phyloP scores from a whole-genome alignment of 23 red algal species.

The Gracilariopsis chorda region DNA sequence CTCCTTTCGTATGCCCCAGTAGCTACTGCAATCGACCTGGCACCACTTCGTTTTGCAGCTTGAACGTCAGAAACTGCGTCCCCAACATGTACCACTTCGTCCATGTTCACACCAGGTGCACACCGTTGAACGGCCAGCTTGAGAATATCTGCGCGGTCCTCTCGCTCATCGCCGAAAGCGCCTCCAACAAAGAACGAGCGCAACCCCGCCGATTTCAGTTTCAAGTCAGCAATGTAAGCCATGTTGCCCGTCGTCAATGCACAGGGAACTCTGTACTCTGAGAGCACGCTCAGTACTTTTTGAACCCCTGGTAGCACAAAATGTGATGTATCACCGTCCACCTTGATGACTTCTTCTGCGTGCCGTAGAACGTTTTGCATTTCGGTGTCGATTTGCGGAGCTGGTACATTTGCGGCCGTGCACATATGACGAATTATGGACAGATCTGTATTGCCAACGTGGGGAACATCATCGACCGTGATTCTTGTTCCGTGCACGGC shows the following conservation, averaged over 20 bases:
- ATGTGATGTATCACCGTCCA: slow-evolving; percentile 5
- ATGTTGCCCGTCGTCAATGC: slow-evolving; percentile 63
- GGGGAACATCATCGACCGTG: slow-evolving; percentile 44
- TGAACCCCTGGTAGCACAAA: slow-evolving; percentile 56
- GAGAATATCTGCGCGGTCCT: slow-evolving; percentile 36
- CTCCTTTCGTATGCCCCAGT: slow-evolving; percentile 7
- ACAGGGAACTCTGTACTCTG: not conserved
- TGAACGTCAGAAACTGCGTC: slow-evolving; percentile 45
- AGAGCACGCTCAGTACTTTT: not conserved
- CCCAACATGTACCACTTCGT: slow-evolving; percentile 53
- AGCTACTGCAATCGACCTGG: slow-evolving; percentile 6
- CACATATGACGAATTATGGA: slow-evolving; percentile 52
- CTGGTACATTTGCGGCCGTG: not conserved
- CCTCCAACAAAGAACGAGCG: slow-evolving; percentile 22
- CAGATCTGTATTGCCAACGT: slow-evolving; percentile 51
- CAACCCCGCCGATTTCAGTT: slow-evolving; percentile 32
- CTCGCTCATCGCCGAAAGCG: slow-evolving; percentile 37
- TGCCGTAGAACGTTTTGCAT: not conserved
- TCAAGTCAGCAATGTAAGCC: slow-evolving; percentile 14
- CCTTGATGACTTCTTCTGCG: not conserved
- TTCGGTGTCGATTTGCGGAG: not conserved
- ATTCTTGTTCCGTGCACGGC: not conserved
- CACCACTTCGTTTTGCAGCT: slow-evolving; percentile 17
- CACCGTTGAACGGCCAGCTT: slow-evolving; percentile 18
- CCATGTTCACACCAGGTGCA: not conserved